Conservation (phyloP, 768 basidiomycete species). For the Hygrophoropsis aurantiaca region DNA sequence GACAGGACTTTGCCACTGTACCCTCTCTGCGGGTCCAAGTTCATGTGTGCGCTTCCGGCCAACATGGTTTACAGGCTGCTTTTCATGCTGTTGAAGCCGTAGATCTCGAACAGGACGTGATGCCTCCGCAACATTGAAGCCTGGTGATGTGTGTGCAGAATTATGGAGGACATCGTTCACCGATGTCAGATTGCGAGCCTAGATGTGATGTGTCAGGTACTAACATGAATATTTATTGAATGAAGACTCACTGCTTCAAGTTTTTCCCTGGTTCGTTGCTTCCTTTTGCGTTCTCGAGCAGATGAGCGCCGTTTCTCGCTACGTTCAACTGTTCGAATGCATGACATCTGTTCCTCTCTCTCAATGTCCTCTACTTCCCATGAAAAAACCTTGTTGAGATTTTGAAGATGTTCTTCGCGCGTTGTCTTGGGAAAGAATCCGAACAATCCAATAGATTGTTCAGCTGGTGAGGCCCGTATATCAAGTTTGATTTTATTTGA, state of each 20-base stretch:
- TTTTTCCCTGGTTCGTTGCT: neutral
- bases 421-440: neutral
- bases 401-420: neutral
- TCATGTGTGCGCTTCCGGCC: neutral
- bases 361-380: neutral
- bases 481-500: neutral
- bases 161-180: too few species aligned
- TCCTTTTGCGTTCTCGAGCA: neutral
- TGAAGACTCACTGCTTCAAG: too few species aligned
- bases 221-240: too few species aligned
- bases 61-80: neutral
- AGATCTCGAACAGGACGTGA: neutral
- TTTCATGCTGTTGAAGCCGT: neutral
- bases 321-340: neutral
- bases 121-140: too few species aligned
- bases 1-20: neutral
- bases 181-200: too few species aligned
- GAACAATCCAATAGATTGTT: neutral
- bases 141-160: too few species aligned
- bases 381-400: neutral
- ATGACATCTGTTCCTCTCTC: neutral
- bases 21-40: neutral
- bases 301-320: neutral
- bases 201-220: too few species aligned
- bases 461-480: neutral